phyloP scores from a whole-genome alignment of 2,329 filamentous ascomycete genomes.

The Colletotrichum sojae region DNA sequence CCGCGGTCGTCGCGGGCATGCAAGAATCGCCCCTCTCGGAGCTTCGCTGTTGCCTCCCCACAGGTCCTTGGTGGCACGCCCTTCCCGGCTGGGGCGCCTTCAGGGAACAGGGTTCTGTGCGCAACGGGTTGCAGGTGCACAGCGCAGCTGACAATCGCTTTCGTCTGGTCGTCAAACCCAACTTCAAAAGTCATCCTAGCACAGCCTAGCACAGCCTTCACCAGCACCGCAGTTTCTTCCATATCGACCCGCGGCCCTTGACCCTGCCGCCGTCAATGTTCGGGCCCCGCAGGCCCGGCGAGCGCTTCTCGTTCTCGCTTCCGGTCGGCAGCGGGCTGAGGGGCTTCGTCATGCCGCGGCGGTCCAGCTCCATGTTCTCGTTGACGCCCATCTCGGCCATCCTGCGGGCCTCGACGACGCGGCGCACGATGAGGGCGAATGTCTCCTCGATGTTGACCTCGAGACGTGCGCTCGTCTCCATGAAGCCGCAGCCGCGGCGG shows the following conservation, averaged over 20 bases:
- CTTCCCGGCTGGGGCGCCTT: too few species aligned
- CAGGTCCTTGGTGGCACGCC: too few species aligned
- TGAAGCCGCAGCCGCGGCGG: slow-evolving; percentile 82
- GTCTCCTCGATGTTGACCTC: slow-evolving; percentile 94
- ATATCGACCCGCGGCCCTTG: slow-evolving; percentile 63
- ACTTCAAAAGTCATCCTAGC: background rate
- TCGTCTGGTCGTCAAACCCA: too few species aligned
- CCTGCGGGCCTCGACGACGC: slow-evolving; percentile 71
- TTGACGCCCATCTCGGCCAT: slow-evolving; percentile 63
- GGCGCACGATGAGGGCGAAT: slow-evolving; percentile 78
- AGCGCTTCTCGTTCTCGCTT: slow-evolving; percentile 60
- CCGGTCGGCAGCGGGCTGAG: slow-evolving; percentile 65
- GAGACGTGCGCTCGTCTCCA: slow-evolving; percentile 88
- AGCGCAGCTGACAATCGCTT: too few species aligned
- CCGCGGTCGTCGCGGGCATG: background rate
- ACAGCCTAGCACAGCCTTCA: slow-evolving; percentile 46
- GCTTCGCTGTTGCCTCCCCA: too few species aligned
- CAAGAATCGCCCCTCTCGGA: too few species aligned
- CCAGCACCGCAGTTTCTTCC: slow-evolving; percentile 71
- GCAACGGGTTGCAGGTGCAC: too few species aligned
- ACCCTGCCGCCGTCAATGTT: slow-evolving; percentile 59
- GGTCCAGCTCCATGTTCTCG: slow-evolving; percentile 60
- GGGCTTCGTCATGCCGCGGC: slow-evolving; percentile 70
- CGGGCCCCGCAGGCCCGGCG: slow-evolving; percentile 60
- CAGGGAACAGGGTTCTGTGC: too few species aligned